Conservation (phyloP, 83 land plant genomes). For the Diphasiastrum complanatum region DNA sequence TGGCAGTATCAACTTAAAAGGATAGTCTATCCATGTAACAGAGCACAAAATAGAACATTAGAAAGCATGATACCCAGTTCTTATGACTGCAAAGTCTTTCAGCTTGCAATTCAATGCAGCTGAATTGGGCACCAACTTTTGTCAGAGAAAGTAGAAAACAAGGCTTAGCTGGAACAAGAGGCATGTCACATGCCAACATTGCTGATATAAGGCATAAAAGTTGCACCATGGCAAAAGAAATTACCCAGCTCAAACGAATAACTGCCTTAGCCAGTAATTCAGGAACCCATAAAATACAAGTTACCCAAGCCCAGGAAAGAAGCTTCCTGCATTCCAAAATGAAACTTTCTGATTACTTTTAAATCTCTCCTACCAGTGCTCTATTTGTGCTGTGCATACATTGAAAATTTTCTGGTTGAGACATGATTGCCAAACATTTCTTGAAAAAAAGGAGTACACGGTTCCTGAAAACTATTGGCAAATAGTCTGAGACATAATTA, state of each 20-base stretch:
- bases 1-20: not conserved
- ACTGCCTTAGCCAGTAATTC: constrained; percentile 35
- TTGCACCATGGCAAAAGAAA: not conserved
- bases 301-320: constrained; percentile 36
- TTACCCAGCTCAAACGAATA: constrained; percentile 8
- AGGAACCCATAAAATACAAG: constrained; percentile 28
- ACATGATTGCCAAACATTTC: no score
- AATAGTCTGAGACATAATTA: no score
- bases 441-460: no score
- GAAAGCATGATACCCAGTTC: no score
- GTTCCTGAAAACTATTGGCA: no score
- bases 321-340: constrained; percentile 25
- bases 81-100: no score
- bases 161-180: not conserved
- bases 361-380: not conserved
- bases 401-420: no score
- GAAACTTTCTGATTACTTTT: not conserved
- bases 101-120: no score
- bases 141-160: no score
- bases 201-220: not conserved
- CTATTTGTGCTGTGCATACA: not conserved
- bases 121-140: no score
- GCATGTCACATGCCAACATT: not conserved
- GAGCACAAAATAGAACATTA: not conserved
- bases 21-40: not conserved